Percentiles rank a stretch among this genome's conserved stretches.
These are phyloP conservation scores for Dissophora globulifera DNA, from an alignment of 192 early-diverging fungal genomes.

Conservation along the genomic window DNA sequence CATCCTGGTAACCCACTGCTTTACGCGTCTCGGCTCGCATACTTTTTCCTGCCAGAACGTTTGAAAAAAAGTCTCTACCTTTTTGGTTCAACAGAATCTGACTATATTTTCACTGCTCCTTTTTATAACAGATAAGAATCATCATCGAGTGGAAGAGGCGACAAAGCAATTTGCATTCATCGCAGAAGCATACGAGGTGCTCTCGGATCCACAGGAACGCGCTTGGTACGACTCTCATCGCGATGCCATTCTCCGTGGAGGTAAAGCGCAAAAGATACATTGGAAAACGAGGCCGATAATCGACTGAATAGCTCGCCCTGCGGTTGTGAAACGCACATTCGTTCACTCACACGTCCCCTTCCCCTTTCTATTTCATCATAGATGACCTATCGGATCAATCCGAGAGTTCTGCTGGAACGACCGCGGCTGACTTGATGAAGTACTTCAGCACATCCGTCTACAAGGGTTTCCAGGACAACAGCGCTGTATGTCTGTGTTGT, in stretches of 20 bases:
- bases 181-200: constrained; percentile 92
- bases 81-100: no score
- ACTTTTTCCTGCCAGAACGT: no score
- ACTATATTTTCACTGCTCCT: neutral
- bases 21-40: no score
- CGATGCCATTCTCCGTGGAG: constrained; percentile 90
- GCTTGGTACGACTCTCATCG: constrained; percentile 94
- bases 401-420: constrained; percentile 65
- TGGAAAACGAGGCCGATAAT: no score
- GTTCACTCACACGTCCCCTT: no score
- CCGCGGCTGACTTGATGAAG: constrained; percentile 77
- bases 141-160: constrained; percentile 82
- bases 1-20: constrained; percentile 84
- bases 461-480: constrained; percentile 74
- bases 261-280: constrained; percentile 55
- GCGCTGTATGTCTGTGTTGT: constrained; percentile 44
- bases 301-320: no score
- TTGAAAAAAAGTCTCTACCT: no score
- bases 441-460: constrained; percentile 83
- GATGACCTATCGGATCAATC: constrained; percentile 62
- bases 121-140: constrained; percentile 88
- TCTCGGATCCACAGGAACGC: constrained; percentile 94
- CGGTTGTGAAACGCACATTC: no score
- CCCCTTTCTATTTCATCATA: constrained; percentile 7
- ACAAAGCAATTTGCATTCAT: constrained; percentile 90